These are phyloP conservation scores for Trichocomaceae sp. DNA, from an alignment of 2,329 filamentous ascomycete genomes.

Conservation along the genomic window DNA sequence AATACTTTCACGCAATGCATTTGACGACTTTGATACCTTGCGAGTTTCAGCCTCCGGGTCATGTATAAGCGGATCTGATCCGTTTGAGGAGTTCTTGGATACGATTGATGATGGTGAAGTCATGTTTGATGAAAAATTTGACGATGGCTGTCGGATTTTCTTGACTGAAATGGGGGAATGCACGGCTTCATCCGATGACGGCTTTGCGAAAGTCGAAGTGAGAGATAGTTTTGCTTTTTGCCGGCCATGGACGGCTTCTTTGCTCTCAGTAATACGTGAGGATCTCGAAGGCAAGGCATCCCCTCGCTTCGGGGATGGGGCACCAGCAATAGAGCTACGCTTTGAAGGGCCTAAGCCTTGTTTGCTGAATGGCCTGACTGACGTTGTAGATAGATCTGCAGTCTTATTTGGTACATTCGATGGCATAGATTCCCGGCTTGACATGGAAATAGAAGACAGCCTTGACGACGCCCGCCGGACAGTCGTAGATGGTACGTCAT, in stretches of 20 bases:
- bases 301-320: conserved; percentile 12
- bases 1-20: conserved; percentile 79
- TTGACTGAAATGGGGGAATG: conserved; percentile 35
- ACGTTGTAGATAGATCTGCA: conserved; percentile 21
- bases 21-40: conserved; percentile 62
- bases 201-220: conserved; percentile 51
- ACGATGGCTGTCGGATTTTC: conserved; percentile 32
- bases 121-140: conserved; percentile 23
- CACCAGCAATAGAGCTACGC: conserved; percentile 7
- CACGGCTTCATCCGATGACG: conserved; percentile 35
- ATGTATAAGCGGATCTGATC: conserved; percentile 23
- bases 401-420: neutral
- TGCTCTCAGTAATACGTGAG: conserved; percentile 36
- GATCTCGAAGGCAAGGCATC: conserved; percentile 18
- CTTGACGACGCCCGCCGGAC: conserved; percentile 31
- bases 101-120: conserved; percentile 26
- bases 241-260: conserved; percentile 40
- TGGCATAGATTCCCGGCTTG: conserved; percentile 10
- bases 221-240: conserved; percentile 49
- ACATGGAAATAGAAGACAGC: conserved; percentile 21
- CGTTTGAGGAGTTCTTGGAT: conserved; percentile 26
- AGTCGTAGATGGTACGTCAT: conserved; percentile 34
- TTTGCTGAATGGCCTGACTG: conserved; percentile 20
- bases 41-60: conserved; percentile 31
- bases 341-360: conserved; percentile 17